These are phyloP conservation scores for Cicer pinnatifidum DNA, from an alignment of 306 rosid species.

Conservation along the genomic window DNA sequence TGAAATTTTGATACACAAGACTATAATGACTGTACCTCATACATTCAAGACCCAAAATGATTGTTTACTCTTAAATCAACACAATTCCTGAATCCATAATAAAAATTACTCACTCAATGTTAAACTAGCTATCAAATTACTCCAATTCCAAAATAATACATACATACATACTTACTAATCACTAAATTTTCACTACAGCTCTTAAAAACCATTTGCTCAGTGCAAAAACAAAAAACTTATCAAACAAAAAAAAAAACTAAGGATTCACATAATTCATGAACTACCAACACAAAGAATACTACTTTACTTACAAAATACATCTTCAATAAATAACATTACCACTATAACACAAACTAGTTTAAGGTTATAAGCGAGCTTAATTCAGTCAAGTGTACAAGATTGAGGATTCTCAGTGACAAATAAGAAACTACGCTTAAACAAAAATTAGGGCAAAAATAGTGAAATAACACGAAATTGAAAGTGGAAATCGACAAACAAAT, in stretches of 20 bases:
- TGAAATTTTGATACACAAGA: too few species aligned
- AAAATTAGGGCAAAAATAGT: background rate
- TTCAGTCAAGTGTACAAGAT: background rate
- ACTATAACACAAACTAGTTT: background rate
- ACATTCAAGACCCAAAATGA: too few species aligned
- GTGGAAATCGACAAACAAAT: background rate
- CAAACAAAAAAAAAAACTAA: background rate
- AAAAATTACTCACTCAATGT: background rate
- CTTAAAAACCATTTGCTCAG: background rate
- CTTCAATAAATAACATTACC: background rate
- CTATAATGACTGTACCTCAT: too few species aligned
- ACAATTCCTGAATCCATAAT: slow-evolving; percentile 3
- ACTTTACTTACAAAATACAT: background rate
- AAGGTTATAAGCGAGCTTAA: slow-evolving; percentile 6
- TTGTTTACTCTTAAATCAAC: background rate
- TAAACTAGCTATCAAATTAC: background rate
- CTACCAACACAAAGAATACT: slow-evolving; percentile 4
- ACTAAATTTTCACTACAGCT: slow-evolving; percentile 21
- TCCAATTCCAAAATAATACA: slow-evolving; percentile 9
- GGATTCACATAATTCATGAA: background rate
- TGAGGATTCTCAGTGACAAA: background rate
- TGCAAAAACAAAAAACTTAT: background rate
- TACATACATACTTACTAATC: slow-evolving; percentile 33
- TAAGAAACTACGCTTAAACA: background rate
- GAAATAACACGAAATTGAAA: background rate